A percentile compares a stretch with the other conserved stretches of the same genome.
Evolutionary conservation across 2,329 filamentous ascomycete genomes (phyloP).

Genomic region (Incumbomyces lentus): DNA sequence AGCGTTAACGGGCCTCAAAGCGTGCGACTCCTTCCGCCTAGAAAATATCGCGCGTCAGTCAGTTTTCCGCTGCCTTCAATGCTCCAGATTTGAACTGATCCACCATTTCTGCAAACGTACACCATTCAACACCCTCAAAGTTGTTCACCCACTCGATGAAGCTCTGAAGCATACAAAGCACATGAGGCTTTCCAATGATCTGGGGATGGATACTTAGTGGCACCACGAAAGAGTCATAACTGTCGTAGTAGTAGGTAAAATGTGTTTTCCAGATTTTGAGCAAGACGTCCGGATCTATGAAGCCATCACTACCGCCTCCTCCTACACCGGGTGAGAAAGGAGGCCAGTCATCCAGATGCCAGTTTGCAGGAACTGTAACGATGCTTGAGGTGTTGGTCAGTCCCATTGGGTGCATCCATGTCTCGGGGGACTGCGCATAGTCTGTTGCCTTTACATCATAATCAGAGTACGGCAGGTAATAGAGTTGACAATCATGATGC

Average conservation of each 20-base stretch:
- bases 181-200: slow-evolving; percentile 38
- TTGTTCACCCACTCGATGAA: slow-evolving; percentile 38
- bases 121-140: slow-evolving; percentile 33
- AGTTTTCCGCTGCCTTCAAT: too few relatives aligned
- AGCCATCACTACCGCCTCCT: slow-evolving; percentile 19
- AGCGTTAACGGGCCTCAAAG: too few relatives aligned
- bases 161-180: slow-evolving; percentile 38
- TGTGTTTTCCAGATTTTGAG: slow-evolving; percentile 38
- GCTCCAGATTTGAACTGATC: not conserved
- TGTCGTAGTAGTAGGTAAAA: slow-evolving; percentile 36
- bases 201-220: slow-evolving; percentile 40
- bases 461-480: slow-evolving; percentile 29
- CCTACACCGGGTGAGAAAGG: slow-evolving; percentile 28
- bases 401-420: slow-evolving; percentile 37
- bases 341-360: slow-evolving; percentile 41
- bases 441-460: slow-evolving; percentile 29
- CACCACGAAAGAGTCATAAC: slow-evolving; percentile 39
- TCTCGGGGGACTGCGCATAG: slow-evolving; percentile 12
- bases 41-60: too few relatives aligned
- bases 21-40: too few relatives aligned
- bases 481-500: slow-evolving; percentile 35
- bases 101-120: slow-evolving; percentile 14
- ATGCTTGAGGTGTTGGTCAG: slow-evolving; percentile 7
- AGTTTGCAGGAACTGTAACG: slow-evolving; percentile 26
- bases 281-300: slow-evolving; percentile 28